A percentile compares a stretch with the other conserved stretches of the same genome.
Conservation (phyloP, 1,284 basidiomycete genomes). For the Apiotrichum montevideense region DNA sequence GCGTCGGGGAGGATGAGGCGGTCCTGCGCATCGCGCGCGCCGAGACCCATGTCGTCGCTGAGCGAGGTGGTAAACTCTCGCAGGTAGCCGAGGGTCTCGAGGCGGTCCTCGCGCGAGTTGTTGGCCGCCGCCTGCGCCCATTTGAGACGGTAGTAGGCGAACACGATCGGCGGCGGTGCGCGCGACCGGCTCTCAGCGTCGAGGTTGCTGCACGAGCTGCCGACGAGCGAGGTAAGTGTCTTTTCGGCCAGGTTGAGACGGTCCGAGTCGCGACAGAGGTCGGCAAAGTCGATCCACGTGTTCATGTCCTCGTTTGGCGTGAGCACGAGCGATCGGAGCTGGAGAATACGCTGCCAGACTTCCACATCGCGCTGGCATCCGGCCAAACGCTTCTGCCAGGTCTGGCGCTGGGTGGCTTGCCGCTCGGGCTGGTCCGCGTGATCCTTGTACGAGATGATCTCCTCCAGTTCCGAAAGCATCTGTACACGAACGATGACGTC, state of each 20-base stretch:
- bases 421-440: slow-evolving; percentile 89
- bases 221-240: slow-evolving; percentile 86
- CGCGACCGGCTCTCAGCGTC: slow-evolving; percentile 55
- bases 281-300: slow-evolving; percentile 96
- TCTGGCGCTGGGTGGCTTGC: slow-evolving; percentile 75
- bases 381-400: slow-evolving; percentile 89
- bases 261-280: slow-evolving; percentile 77
- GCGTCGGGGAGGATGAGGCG: slow-evolving; percentile 52
- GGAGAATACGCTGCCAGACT: slow-evolving; percentile 96
- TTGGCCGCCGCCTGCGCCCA: slow-evolving; percentile 69
- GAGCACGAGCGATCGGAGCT: slow-evolving; percentile 89
- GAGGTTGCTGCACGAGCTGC: slow-evolving; percentile 50
- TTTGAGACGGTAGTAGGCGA: slow-evolving; percentile 93
- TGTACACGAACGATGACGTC: slow-evolving; percentile 96
- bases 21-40: slow-evolving; percentile 50
- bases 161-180: slow-evolving; percentile 92
- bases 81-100: slow-evolving; percentile 75
- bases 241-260: slow-evolving; percentile 89
- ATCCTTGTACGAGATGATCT: slow-evolving; percentile 95
- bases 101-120: slow-evolving; percentile 23
- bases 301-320: slow-evolving; percentile 90
- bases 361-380: slow-evolving; percentile 98
- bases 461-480: slow-evolving; percentile 97
- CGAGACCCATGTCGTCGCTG: slow-evolving; percentile 65
- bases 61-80: slow-evolving; percentile 76